A percentile compares a stretch with the other conserved stretches of the same genome.
Conservation (phyloP, 129 eudicot genomes). For the Helianthus annuus region HanXRQr2.0-SUNRISE NC_035440.2:13918523-13919022, state of each 20-base stretch:
- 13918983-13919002: conserved; percentile 33
- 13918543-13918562: no score
- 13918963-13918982: conserved; percentile 28
- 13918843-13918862: not conserved
- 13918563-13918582: no score
- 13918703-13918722: no score
- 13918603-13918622: no score
- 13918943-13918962: conserved; percentile 15
- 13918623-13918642: no score
- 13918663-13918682: no score
- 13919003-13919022: not conserved
- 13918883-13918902: conserved; percentile 16
- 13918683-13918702: no score
- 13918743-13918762: no score
- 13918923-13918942: conserved; percentile 26
- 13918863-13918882: not conserved
- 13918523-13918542: no score
- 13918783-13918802: not conserved
- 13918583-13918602: no score
- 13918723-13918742: no score
- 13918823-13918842: conserved; percentile 7
- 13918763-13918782: not conserved
- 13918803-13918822: not conserved
- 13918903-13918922: conserved; percentile 34
- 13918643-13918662: no score